Conservation (phyloP, 257 asterid species). For the Nicotiana attenuata region DNA sequence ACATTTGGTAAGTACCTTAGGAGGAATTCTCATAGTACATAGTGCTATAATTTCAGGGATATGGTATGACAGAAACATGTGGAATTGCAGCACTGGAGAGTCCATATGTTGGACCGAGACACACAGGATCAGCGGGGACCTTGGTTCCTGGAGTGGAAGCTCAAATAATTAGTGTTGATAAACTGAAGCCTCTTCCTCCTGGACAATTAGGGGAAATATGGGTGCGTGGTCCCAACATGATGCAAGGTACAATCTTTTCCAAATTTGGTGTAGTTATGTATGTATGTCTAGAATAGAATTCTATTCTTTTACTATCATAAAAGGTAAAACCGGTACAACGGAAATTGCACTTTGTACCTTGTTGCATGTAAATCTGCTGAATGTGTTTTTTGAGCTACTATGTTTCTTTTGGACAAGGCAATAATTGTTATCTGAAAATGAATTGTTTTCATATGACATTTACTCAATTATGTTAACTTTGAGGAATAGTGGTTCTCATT, state of each 20-base stretch:
- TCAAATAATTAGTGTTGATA: conserved; percentile 67
- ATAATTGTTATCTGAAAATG: background rate
- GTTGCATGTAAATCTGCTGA: too few species aligned
- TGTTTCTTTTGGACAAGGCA: background rate
- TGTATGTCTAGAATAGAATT: background rate
- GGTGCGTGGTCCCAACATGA: conserved; percentile 90
- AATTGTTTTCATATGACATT: background rate
- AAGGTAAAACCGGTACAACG: too few species aligned
- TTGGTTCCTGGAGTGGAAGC: conserved; percentile 74
- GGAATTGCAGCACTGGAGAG: conserved; percentile 64
- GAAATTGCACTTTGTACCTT: too few species aligned
- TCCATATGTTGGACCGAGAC: conserved; percentile 47
- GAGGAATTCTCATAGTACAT: conserved; percentile 5
- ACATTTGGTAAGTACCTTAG: background rate
- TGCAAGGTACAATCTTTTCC: conserved; percentile 50
- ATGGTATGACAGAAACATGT: conserved; percentile 95
- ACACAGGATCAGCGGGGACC: conserved; percentile 80
- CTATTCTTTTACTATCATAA: background rate
- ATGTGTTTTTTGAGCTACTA: background rate
- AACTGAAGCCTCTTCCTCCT: conserved; percentile 68
- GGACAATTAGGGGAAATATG: conserved; percentile 84
- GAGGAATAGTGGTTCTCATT: background rate
- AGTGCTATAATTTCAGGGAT: conserved; percentile 54
- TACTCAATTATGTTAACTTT: background rate
- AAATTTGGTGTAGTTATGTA: background rate